Base-by-base conservation (phyloP, 1,284 basidiomycete genomes). In the Violaceomyces palustris region DNA sequence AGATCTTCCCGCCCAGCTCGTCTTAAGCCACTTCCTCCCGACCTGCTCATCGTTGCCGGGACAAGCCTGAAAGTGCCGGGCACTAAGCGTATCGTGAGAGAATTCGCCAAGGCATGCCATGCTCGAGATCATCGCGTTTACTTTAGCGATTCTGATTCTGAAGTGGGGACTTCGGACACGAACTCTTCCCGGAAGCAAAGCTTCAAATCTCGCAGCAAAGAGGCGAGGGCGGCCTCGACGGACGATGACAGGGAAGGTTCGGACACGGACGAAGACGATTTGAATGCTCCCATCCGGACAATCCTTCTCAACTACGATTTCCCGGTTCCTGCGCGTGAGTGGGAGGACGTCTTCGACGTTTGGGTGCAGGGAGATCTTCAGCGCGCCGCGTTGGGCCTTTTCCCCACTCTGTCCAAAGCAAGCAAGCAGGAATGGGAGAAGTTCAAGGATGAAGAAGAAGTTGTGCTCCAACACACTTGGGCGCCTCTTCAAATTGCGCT, bases 31-130 rank as follows among this genome's bases (percentile, higher is more conserved):
- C 45, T 72, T 15, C 60, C 83, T 64, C 92, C 92, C 1, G 92
- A 96, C 68, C 79, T 94, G 76, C 78, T 97, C 31, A 84, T 97
- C 64, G 85, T 97, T 59, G 93, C 94, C 84, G 92, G 92, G 30
- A 97, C 92, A 12, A 91, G 88, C 22, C 81, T 97, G 59, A 93
- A 94, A 57, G 87, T 96, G 72, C 88, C 96, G 7, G 92, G 92
- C 6, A 79, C 94, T 40, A 91, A 89, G 75, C 86, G 85, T 61
- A 82, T 96, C 28, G 89, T 96, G 32, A 91, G 91, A 73, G 88
- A 92, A 49, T 94, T 97, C 61, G 88, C 91, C 9, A 84, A 82
- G 61, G 80, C 79, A 11, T 86, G 93, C 8, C 90, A 88, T 67
- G 75, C 78, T 4, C 65, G 62, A 9, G 63, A 71, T 32, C 46